Evolutionary conservation across 2,329 filamentous ascomycete genomes (phyloP), one percentile per base, ranked within the genome.

Genomic region (Calonectria montana): DNA sequence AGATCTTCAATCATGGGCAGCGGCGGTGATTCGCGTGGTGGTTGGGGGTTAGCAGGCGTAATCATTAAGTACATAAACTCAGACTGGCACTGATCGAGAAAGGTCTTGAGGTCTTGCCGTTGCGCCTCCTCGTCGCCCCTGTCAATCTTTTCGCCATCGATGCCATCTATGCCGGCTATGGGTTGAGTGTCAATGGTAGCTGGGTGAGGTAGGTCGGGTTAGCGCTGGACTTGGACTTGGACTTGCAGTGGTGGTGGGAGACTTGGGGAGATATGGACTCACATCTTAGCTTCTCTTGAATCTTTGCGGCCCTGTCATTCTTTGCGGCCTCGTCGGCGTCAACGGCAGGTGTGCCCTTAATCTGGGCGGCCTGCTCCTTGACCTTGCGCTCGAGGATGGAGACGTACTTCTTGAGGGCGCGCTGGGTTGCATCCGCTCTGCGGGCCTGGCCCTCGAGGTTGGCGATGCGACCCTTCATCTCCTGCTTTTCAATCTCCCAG

Each of bases 401-500:
- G 71, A 98, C 94, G 81, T 98, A 97, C 86, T 95, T 95, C 82
- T 94, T 95, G 67, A 98, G 86, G 39, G 95, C 94, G 84, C 96
- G 95, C 79, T 97, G 96, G 70, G 96, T 91, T 73, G 94, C 93
- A 84, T 97, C 97, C 63, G 94, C 93, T 76, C 96, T 94, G 75
- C 96, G 90, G 37, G 93, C 91, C 77, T 97, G 94, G 67, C 97
- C 97, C 85, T 99, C 97, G 75, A 98, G 91, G 80, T 94, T 94
- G 64, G 96, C 96, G 86, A 99, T 98, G 81, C 97, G 93, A 77
- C 94, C 95, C 87, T 97, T 98, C 97, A 99, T 98, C 86, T 99
- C 97, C 80, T 97, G 97, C 81, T 95, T 93, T 85, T 99, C 97
- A 82, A 99, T 99, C 84, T 99, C 97, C 97, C 97, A 99, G 43